phyloP scores from a whole-genome alignment of 371 early-diverging fungal species.

The Rhizopus arrhizus region DNA sequence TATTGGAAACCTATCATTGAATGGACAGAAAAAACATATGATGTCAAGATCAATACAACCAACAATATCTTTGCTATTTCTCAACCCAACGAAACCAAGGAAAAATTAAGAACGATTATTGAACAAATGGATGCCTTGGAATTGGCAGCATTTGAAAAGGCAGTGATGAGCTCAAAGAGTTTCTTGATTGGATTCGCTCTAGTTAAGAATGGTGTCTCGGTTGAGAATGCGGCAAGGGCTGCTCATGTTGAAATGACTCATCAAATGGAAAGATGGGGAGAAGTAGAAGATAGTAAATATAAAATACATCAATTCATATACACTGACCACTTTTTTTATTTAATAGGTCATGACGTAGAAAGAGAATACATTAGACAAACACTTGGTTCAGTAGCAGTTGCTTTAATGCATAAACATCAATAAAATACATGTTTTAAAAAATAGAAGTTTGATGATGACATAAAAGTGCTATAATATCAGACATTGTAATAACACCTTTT shows the following conservation, averaged over 20 bases:
- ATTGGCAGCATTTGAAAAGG: conserved; percentile 89
- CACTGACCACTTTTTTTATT: not conserved
- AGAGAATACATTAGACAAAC: conserved; percentile 54
- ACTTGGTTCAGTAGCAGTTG: conserved; percentile 51
- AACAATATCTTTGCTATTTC: conserved; percentile 68
- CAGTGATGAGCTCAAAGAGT: conserved; percentile 86
- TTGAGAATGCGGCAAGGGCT: conserved; percentile 79
- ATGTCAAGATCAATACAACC: conserved; percentile 74
- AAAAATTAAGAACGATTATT: conserved; percentile 57
- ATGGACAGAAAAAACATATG: conserved; percentile 72
- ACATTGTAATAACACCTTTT: conserved; percentile 57
- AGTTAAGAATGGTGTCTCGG: conserved; percentile 70
- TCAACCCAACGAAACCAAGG: conserved; percentile 67
- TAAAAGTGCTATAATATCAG: conserved; percentile 52
- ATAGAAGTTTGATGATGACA: conserved; percentile 26
- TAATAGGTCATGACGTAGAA: conserved; percentile 55
- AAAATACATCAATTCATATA: not conserved
- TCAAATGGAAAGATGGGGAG: conserved; percentile 92
- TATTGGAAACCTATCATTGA: conserved; percentile 85
- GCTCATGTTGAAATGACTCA: conserved; percentile 84
- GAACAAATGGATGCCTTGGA: conserved; percentile 65
- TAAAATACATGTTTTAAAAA: conserved; percentile 11
- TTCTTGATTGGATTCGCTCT: conserved; percentile 87
- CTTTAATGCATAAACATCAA: conserved; percentile 43
- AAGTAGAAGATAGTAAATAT: conserved; percentile 82